phyloP scores from a whole-genome alignment of 108 stramenopile species.

The Cyclotella choctawhatcheeana region DNA sequence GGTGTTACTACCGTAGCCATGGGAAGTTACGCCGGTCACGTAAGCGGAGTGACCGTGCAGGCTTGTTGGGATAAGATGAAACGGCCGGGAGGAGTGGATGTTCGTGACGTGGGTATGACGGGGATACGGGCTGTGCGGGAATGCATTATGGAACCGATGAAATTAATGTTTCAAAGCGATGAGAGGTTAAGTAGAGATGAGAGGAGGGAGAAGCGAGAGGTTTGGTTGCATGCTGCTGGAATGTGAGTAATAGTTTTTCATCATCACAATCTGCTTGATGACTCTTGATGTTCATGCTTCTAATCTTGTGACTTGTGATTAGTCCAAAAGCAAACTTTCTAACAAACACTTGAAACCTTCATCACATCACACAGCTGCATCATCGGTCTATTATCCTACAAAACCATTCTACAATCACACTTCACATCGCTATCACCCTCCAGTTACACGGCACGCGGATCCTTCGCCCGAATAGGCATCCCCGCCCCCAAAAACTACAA shows the following conservation, averaged over 20 bases:
- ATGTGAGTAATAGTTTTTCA: slow-evolving; percentile 23
- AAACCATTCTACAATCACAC: slow-evolving; percentile 68
- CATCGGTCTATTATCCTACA: slow-evolving; percentile 76
- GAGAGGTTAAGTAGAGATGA: slow-evolving; percentile 19
- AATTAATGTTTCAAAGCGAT: slow-evolving; percentile 1
- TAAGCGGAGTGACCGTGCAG: slow-evolving; percentile 34
- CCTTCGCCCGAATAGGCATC: slow-evolving; percentile 67
- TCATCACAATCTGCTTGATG: no score
- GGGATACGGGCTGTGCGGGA: slow-evolving; percentile 16
- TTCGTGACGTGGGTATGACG: background rate
- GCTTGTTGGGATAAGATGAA: slow-evolving; percentile 4
- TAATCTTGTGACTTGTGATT: no score
- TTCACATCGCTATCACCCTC: slow-evolving; percentile 85
- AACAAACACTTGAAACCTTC: no score
- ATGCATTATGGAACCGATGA: slow-evolving; percentile 43
- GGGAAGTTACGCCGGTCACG: slow-evolving; percentile 68
- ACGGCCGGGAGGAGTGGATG: background rate
- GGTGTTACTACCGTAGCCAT: slow-evolving; percentile 71
- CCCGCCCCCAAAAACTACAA: slow-evolving; percentile 64
- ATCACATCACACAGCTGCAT: slow-evolving; percentile 50
- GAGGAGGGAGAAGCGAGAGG: slow-evolving; percentile 35
- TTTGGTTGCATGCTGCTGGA: slow-evolving; percentile 46
- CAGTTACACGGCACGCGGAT: slow-evolving; percentile 75
- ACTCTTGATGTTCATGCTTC: no score
- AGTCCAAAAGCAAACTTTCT: no score